A percentile compares a stretch with the other conserved stretches of the same genome.
phyloP scores from a whole-genome alignment of 163 green algal genomes.

The Scenedesmus sp. region DNA sequence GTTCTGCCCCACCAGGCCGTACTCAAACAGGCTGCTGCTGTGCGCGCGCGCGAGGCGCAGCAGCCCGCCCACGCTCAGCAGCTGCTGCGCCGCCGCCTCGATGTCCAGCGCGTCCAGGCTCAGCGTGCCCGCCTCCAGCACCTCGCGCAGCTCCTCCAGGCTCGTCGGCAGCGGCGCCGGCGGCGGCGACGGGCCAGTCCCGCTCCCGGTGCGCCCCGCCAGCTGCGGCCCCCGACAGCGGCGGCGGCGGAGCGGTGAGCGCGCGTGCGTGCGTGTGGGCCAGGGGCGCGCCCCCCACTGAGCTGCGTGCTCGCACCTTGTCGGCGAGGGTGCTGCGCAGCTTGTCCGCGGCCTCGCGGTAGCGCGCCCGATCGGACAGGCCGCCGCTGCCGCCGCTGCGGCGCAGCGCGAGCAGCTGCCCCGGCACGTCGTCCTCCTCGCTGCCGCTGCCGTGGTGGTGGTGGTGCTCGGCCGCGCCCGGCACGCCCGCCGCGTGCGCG shows the following conservation, averaged over 20 bases:
- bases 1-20: constrained; percentile 42
- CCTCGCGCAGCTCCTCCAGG: constrained; percentile 20
- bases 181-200: too few species aligned
- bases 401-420: constrained; percentile 12
- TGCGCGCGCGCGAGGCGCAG: constrained; percentile 31
- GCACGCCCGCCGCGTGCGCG: constrained; percentile 1
- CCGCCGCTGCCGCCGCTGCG: neutral
- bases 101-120: constrained; percentile 28
- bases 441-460: neutral
- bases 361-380: neutral
- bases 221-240: neutral
- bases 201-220: neutral
- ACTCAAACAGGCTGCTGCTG: constrained; percentile 15
- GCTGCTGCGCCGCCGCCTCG: constrained; percentile 12
- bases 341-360: constrained; percentile 29
- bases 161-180: neutral
- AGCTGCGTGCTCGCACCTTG: too few species aligned
- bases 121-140: constrained; percentile 35
- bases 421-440: neutral
- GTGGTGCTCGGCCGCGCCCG: constrained; percentile 17
- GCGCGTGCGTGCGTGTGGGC: too few species aligned
- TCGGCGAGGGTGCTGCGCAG: constrained; percentile 4
- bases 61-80: constrained; percentile 22
- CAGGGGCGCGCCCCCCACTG: too few species aligned
- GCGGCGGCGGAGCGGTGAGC: neutral